A percentile compares a stretch with the other conserved stretches of the same genome.
phyloP scores from a whole-genome alignment of 2,329 filamentous ascomycete genomes.

The Aspergillus puulaauensis region DNA sequence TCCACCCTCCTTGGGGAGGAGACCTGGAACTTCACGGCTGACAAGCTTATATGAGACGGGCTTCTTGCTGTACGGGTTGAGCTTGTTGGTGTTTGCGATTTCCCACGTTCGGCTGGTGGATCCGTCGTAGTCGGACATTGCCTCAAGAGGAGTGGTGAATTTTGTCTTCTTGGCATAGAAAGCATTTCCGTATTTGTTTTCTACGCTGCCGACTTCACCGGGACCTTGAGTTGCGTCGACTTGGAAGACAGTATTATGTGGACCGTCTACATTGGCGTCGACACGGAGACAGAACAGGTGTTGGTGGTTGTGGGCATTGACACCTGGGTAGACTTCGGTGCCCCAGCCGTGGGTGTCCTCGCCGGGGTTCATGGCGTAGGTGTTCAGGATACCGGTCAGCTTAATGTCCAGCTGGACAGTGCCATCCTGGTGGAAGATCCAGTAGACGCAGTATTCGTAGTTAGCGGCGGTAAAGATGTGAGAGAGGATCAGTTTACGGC shows the following conservation, averaged over 20 bases:
- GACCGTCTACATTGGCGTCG: conserved; percentile 83
- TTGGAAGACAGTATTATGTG: conserved; percentile 80
- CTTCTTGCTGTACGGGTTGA: conserved; percentile 86
- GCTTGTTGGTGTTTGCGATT: conserved; percentile 76
- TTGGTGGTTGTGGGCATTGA: conserved; percentile 95
- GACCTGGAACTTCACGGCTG: conserved; percentile 73
- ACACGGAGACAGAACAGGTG: conserved; percentile 90
- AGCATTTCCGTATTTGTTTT: conserved; percentile 87
- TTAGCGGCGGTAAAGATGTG: conserved; percentile 95
- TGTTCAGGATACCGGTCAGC: conserved; percentile 90
- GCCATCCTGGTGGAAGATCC: conserved; percentile 90
- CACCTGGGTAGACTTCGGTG: conserved; percentile 84
- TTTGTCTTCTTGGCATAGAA: conserved; percentile 85
- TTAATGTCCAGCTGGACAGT: conserved; percentile 90
- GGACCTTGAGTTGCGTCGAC: conserved; percentile 71
- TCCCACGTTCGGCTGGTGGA: conserved; percentile 83
- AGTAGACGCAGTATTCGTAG: conserved; percentile 88
- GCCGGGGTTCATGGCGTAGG: conserved; percentile 74
- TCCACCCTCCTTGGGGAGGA: conserved; percentile 77
- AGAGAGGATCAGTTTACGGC: conserved; percentile 80
- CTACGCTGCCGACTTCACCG: conserved; percentile 72
- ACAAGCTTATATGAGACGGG: conserved; percentile 87
- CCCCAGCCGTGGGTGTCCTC: conserved; percentile 87
- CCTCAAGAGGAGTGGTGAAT: conserved; percentile 66
- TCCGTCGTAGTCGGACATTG: conserved; percentile 78